Percentiles rank a stretch among this genome's conserved stretches.
These are phyloP conservation scores for Debaryomycetaceae sp. DNA, from an alignment of 1,139 yeast genomes.

Conservation along the genomic window DNA sequence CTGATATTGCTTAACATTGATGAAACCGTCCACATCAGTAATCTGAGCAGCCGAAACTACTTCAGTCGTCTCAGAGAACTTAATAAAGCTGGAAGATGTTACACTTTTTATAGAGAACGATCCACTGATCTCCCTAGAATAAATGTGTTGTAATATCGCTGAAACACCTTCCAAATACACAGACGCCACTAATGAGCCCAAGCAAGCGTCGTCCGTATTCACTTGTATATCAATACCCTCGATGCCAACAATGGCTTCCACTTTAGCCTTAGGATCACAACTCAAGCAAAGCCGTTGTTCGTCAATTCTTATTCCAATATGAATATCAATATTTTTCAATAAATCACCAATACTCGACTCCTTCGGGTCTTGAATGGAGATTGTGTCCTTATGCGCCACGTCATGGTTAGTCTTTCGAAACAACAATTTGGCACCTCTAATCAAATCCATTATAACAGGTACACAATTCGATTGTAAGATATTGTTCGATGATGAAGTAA, in stretches of 20 bases:
- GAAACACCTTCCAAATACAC: constrained; percentile 50
- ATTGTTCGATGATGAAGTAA: constrained; percentile 73
- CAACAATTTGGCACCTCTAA: constrained; percentile 41
- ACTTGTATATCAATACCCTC: constrained; percentile 61
- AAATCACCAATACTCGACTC: constrained; percentile 34
- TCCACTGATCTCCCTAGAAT: constrained; percentile 86
- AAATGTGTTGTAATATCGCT: constrained; percentile 82
- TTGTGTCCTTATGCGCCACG: constrained; percentile 5
- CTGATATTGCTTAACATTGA: constrained; percentile 81
- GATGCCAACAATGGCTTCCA: constrained; percentile 76
- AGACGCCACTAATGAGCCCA: constrained; percentile 37
- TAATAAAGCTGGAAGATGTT: constrained; percentile 36
- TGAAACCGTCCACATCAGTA: constrained; percentile 55
- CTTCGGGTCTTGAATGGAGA: constrained; percentile 10
- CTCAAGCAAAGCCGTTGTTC: constrained; percentile 74
- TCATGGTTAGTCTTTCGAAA: constrained; percentile 19
- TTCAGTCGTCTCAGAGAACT: constrained; percentile 32
- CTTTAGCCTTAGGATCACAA: constrained; percentile 92
- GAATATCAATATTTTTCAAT: constrained; percentile 56
- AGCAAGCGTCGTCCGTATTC: constrained; percentile 47
- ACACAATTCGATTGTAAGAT: constrained; percentile 69
- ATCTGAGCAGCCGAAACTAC: constrained; percentile 54
- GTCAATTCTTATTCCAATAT: constrained; percentile 61
- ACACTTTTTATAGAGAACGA: constrained; percentile 57
- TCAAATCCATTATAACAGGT: constrained; percentile 66